These are phyloP conservation scores for Hanseniaspora thailandica DNA, from an alignment of 805 yeast genomes.

Conservation along the genomic window DNA sequence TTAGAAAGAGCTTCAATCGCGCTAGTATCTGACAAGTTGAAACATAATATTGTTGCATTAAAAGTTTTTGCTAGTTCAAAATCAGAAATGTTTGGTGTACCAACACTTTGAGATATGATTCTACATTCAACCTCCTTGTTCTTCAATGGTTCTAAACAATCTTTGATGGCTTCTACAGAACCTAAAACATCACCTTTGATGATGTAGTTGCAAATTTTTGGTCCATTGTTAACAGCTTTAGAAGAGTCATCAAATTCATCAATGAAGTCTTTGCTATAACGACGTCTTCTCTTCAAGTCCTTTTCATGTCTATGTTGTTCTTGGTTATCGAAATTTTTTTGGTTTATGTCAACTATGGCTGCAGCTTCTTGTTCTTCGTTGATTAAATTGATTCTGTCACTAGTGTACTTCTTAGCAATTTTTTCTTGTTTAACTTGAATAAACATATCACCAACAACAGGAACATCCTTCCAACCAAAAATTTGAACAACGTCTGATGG, in stretches of 20 bases:
- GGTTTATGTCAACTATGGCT: slow-evolving; percentile 61
- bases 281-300: slow-evolving; percentile 31
- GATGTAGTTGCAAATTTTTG: slow-evolving; percentile 43
- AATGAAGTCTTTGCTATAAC: slow-evolving; percentile 39
- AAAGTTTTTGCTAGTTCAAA: slow-evolving; percentile 58
- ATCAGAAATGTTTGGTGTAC: slow-evolving; percentile 58
- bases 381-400: slow-evolving; percentile 51
- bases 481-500: slow-evolving; percentile 88
- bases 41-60: slow-evolving; percentile 61
- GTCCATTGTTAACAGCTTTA: slow-evolving; percentile 24
- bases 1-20: slow-evolving; percentile 49
- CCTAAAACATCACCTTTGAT: slow-evolving; percentile 90
- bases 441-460: slow-evolving; percentile 80
- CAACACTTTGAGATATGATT: slow-evolving; percentile 68
- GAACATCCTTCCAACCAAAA: slow-evolving; percentile 88
- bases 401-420: slow-evolving; percentile 61
- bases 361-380: slow-evolving; percentile 47
- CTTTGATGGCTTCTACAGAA: slow-evolving; percentile 83
- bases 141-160: slow-evolving; percentile 70
- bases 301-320: slow-evolving; percentile 28
- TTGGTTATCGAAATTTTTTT: slow-evolving; percentile 32
- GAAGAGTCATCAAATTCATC: slow-evolving; percentile 29
- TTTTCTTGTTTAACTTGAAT: slow-evolving; percentile 66
- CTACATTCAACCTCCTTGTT: slow-evolving; percentile 67
- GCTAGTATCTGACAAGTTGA: slow-evolving; percentile 57